phyloP scores from a whole-genome alignment of 129 eudicot genomes.

The Ambrosia artemisiifolia region DNA sequence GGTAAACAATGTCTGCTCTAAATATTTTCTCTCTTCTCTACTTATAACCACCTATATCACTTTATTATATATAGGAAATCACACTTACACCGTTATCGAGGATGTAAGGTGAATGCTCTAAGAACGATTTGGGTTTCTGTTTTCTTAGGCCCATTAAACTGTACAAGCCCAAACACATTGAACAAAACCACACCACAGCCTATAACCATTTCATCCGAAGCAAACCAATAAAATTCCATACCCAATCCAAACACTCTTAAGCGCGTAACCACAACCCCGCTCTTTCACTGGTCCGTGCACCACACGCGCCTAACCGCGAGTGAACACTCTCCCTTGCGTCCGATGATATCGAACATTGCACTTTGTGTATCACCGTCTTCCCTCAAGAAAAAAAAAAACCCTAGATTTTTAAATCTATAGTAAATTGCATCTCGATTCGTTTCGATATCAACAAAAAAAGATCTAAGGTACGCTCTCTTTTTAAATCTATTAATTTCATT shows the following conservation, averaged over 20 bases:
- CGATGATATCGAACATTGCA: slow-evolving; percentile 25
- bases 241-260: background rate
- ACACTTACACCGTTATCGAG: no score
- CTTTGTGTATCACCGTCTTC: slow-evolving; percentile 29
- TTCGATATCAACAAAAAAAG: slow-evolving; percentile 6
- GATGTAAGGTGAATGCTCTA: no score
- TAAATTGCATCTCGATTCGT: slow-evolving; percentile 7
- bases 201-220: background rate
- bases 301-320: slow-evolving; percentile 12
- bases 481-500: background rate
- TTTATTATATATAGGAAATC: no score
- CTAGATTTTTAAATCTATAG: slow-evolving; percentile 17
- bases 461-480: slow-evolving; percentile 12
- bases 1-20: no score
- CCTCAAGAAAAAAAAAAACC: slow-evolving; percentile 14
- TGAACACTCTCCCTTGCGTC: slow-evolving; percentile 2
- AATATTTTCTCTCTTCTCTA: no score
- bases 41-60: no score
- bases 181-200: background rate
- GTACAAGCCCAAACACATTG: background rate
- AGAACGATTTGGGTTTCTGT: background rate
- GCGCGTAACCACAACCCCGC: slow-evolving; percentile 10
- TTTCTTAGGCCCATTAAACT: background rate
- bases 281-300: slow-evolving; percentile 21
- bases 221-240: background rate